Evolutionary conservation across 768 basidiomycete genomes (phyloP).

Genomic region (Kwoniella bestiolae): DNA sequence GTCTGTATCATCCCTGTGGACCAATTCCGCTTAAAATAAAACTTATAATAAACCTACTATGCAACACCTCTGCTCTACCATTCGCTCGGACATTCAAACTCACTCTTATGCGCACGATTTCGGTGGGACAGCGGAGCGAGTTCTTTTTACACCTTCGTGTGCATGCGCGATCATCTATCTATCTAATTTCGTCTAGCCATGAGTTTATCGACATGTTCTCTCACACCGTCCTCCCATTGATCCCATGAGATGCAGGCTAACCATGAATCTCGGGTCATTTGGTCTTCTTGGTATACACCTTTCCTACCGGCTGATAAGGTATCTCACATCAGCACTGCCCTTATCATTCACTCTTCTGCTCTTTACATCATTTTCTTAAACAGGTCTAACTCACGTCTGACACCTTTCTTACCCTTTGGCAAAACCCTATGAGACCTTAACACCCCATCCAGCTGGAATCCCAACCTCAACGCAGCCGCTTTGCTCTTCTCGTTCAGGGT

Average conservation of each 20-base stretch:
- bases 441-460: slow-evolving; percentile 34
- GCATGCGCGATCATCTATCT: background rate
- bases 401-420: slow-evolving; percentile 18
- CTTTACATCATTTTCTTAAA: too few species aligned
- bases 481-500: slow-evolving; percentile 31
- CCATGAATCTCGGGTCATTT: slow-evolving; percentile 45
- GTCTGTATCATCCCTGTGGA: background rate
- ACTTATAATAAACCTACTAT: background rate
- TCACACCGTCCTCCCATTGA: slow-evolving; percentile 40
- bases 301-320: slow-evolving; percentile 33
- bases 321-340: background rate
- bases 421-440: slow-evolving; percentile 23
- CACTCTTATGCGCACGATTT: too few species aligned
- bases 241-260: slow-evolving; percentile 40
- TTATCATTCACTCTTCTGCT: too few species aligned
- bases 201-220: slow-evolving; percentile 36
- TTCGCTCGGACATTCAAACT: background rate
- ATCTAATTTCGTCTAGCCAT: slow-evolving; percentile 34
- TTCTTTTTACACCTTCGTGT: too few species aligned
- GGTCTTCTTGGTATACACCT: slow-evolving; percentile 29
- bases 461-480: slow-evolving; percentile 31
- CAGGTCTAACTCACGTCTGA: slow-evolving; percentile 33
- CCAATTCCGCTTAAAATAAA: background rate
- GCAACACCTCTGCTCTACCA: background rate
- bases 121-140: too few species aligned